Base-by-base conservation (phyloP, 441 rosid species). In the Mallotus japonicus region DNA sequence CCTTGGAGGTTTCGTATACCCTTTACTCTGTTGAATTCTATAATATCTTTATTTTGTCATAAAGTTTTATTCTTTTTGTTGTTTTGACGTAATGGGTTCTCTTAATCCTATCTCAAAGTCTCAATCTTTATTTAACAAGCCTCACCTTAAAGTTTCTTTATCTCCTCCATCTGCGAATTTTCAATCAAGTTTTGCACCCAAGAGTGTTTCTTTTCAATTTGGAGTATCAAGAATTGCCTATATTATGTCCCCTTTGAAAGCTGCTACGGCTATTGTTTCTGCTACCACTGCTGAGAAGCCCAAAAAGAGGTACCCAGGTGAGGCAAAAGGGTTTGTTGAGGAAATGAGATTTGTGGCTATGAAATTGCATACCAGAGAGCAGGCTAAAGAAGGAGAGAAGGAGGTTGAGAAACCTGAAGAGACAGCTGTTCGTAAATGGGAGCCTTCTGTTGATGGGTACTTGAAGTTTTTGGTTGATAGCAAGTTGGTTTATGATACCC, bases 311-410 rank as follows among this genome's bases (percentile, higher is more conserved):
- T 89, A 89, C 72, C 97, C 97, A 0, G 94, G 96, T 3, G 96
- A 92, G 88, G 85, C 94, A 0, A 95, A 92, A 71, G 99, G 97
- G 53, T 92, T 94, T 73, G 97, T 92, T 80, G 99, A 90, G 86
- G 99, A 90, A 91, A 92, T 95, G 97, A 89, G 96, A 78, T 89
- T 90, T 70, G 94, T 89, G 78, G 96, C 99, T 7, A 94, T 94
- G 99, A 92, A 85, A 73, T 79, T 92, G 71, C 99, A 92, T 65
- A 90, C 97, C 0, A 92, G 73, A 60, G 99, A 94, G 67, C 99
- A 94, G 73, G 89, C 97, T 1, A 89, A 82, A 73, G 99, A 89
- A 78, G 99, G 97, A 15, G 90, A 92, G 84, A 94, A 89, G 83
- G 94, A 84, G 68, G 91, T 81, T 9, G 82, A 89, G 82, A 17